These are phyloP conservation scores for Sordaria brevicollis DNA, from an alignment of 495 filamentous ascomycete species.

Conservation along the genomic window DNA sequence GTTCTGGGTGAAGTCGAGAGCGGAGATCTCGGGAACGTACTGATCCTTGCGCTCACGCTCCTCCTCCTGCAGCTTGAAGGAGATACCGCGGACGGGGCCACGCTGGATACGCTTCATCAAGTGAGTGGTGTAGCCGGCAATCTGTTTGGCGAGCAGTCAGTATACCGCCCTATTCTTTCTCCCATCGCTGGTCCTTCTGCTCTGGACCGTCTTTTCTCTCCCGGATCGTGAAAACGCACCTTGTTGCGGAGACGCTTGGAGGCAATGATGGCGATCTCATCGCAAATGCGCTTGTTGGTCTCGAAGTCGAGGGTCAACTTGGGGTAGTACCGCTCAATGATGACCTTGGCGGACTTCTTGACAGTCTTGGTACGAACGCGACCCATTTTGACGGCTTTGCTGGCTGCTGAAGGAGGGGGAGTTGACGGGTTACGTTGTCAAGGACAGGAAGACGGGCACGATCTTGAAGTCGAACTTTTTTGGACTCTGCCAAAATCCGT, in stretches of 20 bases:
- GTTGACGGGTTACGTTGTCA: neutral
- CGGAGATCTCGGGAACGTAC: constrained; percentile 97
- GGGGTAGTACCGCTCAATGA: constrained; percentile 99
- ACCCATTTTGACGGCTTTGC: constrained; percentile 76
- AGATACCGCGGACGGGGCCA: constrained; percentile 98
- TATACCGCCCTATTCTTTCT: neutral
- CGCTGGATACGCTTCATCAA: constrained; percentile 98
- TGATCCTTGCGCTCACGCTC: constrained; percentile 99
- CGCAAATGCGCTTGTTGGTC: constrained; percentile 99
- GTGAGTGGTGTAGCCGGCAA: constrained; percentile 97
- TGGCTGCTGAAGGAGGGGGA: constrained; percentile 10
- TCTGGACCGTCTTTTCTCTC: neutral
- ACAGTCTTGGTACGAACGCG: constrained; percentile 98
- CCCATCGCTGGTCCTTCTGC: neutral
- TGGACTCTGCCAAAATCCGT: neutral
- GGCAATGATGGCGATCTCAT: constrained; percentile 99
- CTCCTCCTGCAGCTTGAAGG: constrained; percentile 99
- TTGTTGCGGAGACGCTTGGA: constrained; percentile 98
- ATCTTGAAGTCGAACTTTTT: neutral
- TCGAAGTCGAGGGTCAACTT: constrained; percentile 99
- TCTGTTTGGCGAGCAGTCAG: constrained; percentile 42
- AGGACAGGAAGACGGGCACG: neutral
- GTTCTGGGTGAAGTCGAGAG: constrained; percentile 90
- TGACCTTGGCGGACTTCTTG: constrained; percentile 99
- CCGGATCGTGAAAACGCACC: constrained; percentile 35